phyloP scores from a whole-genome alignment of 2,329 filamentous ascomycete species.

The Aureobasidium sp. region DNA sequence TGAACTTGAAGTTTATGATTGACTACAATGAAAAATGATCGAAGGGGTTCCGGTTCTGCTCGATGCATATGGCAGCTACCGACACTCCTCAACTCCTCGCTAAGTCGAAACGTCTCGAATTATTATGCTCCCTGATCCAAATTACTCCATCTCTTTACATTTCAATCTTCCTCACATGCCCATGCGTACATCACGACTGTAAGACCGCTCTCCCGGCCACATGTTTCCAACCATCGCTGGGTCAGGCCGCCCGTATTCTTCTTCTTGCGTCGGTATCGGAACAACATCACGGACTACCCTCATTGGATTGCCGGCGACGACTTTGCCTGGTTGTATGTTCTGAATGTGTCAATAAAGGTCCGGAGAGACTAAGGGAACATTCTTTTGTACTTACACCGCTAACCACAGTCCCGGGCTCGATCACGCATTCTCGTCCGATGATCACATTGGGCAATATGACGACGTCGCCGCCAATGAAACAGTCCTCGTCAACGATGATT shows the following conservation, averaged over 20 bases:
- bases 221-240: background rate
- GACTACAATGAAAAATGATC: background rate
- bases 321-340: conserved; percentile 38
- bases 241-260: background rate
- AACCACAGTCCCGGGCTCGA: conserved; percentile 48
- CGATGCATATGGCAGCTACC: background rate
- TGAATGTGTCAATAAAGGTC: conserved; percentile 17
- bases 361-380: conserved; percentile 20
- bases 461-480: conserved; percentile 55
- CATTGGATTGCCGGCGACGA: conserved; percentile 42
- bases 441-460: conserved; percentile 51
- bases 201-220: background rate
- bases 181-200: background rate
- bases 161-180: background rate
- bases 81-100: conserved; percentile 1
- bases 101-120: background rate
- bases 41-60: background rate
- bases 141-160: background rate
- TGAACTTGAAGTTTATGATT: background rate
- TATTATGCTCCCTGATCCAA: background rate
- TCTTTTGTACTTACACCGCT: conserved; percentile 38
- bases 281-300: conserved; percentile 19
- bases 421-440: conserved; percentile 45
- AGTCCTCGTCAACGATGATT: conserved; percentile 70
- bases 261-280: background rate